Conservation (phyloP, 345 rosid genomes). For the Iberis pinnata region DNA sequence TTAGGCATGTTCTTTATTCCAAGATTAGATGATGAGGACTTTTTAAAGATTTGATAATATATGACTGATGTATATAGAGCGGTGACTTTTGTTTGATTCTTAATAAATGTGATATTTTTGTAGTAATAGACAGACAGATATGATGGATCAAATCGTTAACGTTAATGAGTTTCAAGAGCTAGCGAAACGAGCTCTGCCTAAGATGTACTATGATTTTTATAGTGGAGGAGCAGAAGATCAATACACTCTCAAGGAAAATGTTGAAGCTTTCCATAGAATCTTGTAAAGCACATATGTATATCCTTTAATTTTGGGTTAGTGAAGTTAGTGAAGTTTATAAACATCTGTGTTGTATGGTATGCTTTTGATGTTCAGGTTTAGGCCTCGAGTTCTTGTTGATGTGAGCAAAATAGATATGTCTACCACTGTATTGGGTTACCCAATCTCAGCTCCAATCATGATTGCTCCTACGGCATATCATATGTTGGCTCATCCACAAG, state of each 20-base stretch:
- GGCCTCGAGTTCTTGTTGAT: constrained; percentile 74
- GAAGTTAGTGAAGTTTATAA: background rate
- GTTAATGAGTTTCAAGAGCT: constrained; percentile 67
- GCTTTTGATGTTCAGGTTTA: constrained; percentile 35
- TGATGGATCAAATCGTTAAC: constrained; percentile 60
- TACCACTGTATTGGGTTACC: constrained; percentile 62
- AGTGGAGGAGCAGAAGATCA: constrained; percentile 79
- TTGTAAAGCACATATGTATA: constrained; percentile 27
- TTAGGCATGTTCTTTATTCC: too few relatives aligned
- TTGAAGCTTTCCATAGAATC: constrained; percentile 60
- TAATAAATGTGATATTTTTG: constrained; percentile 2
- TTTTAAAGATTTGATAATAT: background rate
- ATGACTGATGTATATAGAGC: background rate
- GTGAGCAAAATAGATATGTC: constrained; percentile 69
- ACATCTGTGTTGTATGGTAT: background rate
- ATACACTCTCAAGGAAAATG: constrained; percentile 56
- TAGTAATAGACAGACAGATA: background rate
- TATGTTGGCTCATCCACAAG: constrained; percentile 89
- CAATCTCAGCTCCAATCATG: constrained; percentile 80
- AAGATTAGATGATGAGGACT: too few relatives aligned
- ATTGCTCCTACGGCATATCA: constrained; percentile 79
- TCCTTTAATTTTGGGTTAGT: background rate
- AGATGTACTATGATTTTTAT: constrained; percentile 67
- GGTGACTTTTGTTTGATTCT: background rate
- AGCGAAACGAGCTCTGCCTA: constrained; percentile 66